Percentiles rank a stretch among this genome's conserved stretches.
These are phyloP conservation scores for Phytophthora vignae DNA, from an alignment of 352 stramenopile genomes.

Conservation along the genomic window DNA sequence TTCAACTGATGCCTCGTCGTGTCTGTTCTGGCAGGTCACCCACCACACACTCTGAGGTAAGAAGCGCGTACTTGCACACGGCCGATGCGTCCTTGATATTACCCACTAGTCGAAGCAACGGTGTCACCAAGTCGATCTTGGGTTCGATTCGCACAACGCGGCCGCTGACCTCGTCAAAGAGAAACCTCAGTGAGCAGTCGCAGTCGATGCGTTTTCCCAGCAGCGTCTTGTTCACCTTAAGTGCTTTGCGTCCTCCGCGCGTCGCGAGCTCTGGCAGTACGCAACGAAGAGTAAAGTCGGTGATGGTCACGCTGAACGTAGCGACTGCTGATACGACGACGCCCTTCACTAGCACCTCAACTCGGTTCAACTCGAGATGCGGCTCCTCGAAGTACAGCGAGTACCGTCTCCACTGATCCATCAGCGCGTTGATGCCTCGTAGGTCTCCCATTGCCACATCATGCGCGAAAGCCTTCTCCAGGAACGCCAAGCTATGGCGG, in stretches of 20 bases:
- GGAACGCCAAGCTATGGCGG: conserved; percentile 1
- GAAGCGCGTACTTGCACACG: conserved; percentile 2
- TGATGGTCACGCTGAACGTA: conserved; percentile 19
- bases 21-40: conserved; percentile 1
- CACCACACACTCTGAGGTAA: conserved; percentile 12
- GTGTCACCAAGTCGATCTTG: conserved; percentile 14
- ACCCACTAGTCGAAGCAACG: conserved; percentile 15
- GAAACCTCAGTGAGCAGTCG: conserved; percentile 20
- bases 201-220: conserved; percentile 17
- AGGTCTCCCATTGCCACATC: conserved; percentile 20
- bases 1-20: not conserved
- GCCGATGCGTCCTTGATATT: conserved; percentile 11
- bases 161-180: conserved; percentile 12
- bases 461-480: conserved; percentile 20
- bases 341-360: conserved; percentile 10
- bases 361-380: conserved; percentile 14
- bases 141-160: conserved; percentile 17
- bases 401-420: conserved; percentile 35
- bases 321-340: conserved; percentile 16
- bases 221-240: conserved; percentile 10
- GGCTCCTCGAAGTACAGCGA: conserved; percentile 26
- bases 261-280: conserved; percentile 17
- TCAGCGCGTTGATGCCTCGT: conserved; percentile 15
- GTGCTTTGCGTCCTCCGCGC: not conserved
- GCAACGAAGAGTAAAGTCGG: conserved; percentile 13